Base-by-base conservation (phyloP, 805 yeast genomes). In the Yamadazyma scolyti region DNA sequence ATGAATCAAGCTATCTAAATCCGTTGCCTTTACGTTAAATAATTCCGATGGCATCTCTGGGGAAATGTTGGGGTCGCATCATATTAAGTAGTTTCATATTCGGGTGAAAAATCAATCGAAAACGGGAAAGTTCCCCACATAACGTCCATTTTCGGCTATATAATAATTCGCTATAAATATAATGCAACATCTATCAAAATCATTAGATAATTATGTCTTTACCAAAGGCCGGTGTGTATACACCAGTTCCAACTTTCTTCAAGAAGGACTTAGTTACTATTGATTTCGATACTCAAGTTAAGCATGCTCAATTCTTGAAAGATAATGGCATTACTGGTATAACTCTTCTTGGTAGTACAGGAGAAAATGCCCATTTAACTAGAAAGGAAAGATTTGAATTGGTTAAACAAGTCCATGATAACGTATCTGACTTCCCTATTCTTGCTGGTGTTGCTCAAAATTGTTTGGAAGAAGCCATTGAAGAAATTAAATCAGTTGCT, bases 241-340 rank as follows among this genome's bases (percentile, higher is more conserved):
- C 75, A 8, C 79, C 79, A 18, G 56, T 64, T 9, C 74, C 75
- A 36, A 73, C 80, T 5, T 74, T 75, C 48, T 73, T 71, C 68
- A 65, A 68, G 43, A 50, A 49, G 26, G 66, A 62, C 34, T 58
- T 56, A 21, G 33, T 34, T 21, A 52, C 69, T 3, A 53, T 72
- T 21, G 78, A 73, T 44, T 44, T 48, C 27, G 72, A 61, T 3
- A 49, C 77, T 16, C 73, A 68, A 43, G 51, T 66, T 26, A 48
- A 56, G 27, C 77, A 71, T 42, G 67, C 75, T 20, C 56, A 60
- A 27, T 60, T 44, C 47, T 53, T 74, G 27, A 49, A 62, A 24
- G 45, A 57, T 14, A 57, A 54, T 36, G 78, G 79, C 7, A 65
- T 73, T 34, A 41, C 49, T 26, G 80, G 80, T 15, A 50, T 68